These are phyloP conservation scores for Colletotrichum sp. DNA, from an alignment of 2,329 filamentous ascomycete species.

Conservation along the genomic window DNA sequence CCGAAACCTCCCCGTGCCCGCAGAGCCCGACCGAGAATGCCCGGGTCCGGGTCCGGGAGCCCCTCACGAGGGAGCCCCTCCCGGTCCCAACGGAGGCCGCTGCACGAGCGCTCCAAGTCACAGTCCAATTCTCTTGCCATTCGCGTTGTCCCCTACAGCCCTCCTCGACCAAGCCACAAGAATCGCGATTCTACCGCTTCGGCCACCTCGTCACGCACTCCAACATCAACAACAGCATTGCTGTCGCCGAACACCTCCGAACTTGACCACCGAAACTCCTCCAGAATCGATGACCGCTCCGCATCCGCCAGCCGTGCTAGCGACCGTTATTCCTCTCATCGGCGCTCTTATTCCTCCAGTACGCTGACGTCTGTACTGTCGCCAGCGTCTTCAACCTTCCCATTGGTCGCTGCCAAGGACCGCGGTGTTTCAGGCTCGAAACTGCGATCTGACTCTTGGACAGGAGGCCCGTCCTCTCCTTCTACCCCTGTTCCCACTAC, in stretches of 20 bases:
- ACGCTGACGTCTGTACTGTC: slow-evolving; percentile 14
- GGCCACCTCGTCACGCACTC: slow-evolving; percentile 20
- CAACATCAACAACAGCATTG: slow-evolving; percentile 7
- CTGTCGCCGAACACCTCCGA: slow-evolving; percentile 12
- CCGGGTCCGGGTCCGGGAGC: slow-evolving; percentile 28
- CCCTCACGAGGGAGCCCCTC: slow-evolving; percentile 18
- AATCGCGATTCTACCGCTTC: slow-evolving; percentile 18
- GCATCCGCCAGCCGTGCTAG: slow-evolving; percentile 1
- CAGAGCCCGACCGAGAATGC: slow-evolving; percentile 27
- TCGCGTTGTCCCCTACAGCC: slow-evolving; percentile 55
- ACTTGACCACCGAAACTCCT: not conserved
- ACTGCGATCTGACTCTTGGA: slow-evolving; percentile 38
- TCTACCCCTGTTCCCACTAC: slow-evolving; percentile 40
- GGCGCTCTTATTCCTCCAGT: slow-evolving; percentile 30
- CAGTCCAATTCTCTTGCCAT: slow-evolving; percentile 48
- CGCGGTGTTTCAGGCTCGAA: slow-evolving; percentile 52
- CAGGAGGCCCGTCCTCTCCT: slow-evolving; percentile 36
- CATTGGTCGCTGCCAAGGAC: slow-evolving; percentile 42
- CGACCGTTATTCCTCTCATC: slow-evolving; percentile 2
- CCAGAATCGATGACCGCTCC: slow-evolving; percentile 7
- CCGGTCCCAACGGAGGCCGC: slow-evolving; percentile 36
- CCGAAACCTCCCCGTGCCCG: not conserved
- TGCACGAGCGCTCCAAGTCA: slow-evolving; percentile 45
- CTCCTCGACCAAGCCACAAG: slow-evolving; percentile 38
- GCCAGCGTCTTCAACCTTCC: slow-evolving; percentile 23